phyloP scores from a whole-genome alignment of 345 rosid genomes.

The Pugionium cornutum region DNA sequence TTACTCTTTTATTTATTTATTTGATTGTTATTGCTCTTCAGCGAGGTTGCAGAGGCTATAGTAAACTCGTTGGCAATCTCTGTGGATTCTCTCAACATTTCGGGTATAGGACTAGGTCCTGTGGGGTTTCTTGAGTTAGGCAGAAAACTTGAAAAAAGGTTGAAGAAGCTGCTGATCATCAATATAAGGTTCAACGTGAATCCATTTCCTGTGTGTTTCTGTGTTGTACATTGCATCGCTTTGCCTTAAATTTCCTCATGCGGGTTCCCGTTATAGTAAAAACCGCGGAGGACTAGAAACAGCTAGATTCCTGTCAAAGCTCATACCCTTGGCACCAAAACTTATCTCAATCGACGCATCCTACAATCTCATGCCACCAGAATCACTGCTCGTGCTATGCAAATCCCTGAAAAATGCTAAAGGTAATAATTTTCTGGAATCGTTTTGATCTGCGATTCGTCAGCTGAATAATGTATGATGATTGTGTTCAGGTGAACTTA shows the following conservation, averaged over 20 bases:
- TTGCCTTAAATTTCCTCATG: slow-evolving; percentile 15
- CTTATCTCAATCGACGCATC: slow-evolving; percentile 60
- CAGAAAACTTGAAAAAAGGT: slow-evolving; percentile 38
- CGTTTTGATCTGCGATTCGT: slow-evolving; percentile 2
- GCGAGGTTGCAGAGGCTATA: slow-evolving; percentile 65
- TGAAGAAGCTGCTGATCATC: slow-evolving; percentile 55
- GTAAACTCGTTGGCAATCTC: slow-evolving; percentile 48
- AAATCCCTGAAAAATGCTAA: slow-evolving; percentile 54
- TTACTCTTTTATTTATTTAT: slow-evolving; percentile 18
- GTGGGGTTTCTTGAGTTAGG: slow-evolving; percentile 68
- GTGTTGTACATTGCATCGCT: not conserved
- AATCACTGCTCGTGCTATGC: slow-evolving; percentile 59
- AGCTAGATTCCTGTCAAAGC: slow-evolving; percentile 72
- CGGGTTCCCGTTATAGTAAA: slow-evolving; percentile 56
- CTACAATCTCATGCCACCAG: slow-evolving; percentile 79
- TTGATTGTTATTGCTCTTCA: slow-evolving; percentile 42
- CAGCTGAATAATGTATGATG: slow-evolving; percentile 3
- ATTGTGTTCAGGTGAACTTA: slow-evolving; percentile 54
- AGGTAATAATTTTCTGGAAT: slow-evolving; percentile 44
- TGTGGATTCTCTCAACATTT: slow-evolving; percentile 59
- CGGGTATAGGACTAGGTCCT: slow-evolving; percentile 75
- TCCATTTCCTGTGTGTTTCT: slow-evolving; percentile 13
- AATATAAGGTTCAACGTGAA: slow-evolving; percentile 63
- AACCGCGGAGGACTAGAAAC: slow-evolving; percentile 81
- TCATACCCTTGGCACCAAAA: slow-evolving; percentile 58